A percentile compares a stretch with the other conserved stretches of the same genome.
phyloP scores from a whole-genome alignment of 2,329 filamentous ascomycete genomes.

The Monosporascus sp. region DNA sequence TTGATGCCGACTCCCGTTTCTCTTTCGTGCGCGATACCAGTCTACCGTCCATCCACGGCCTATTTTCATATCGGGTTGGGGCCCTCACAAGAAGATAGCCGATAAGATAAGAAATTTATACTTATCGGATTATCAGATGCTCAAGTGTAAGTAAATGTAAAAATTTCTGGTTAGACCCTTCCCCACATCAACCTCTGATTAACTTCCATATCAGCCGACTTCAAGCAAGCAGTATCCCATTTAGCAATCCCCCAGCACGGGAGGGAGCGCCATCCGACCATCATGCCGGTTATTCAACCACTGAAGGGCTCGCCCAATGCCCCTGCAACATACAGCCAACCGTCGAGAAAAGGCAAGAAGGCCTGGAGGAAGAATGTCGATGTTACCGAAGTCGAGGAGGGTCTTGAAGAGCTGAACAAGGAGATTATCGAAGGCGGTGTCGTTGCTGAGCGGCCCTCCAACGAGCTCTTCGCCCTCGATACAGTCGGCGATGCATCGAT shows the following conservation, averaged over 20 bases:
- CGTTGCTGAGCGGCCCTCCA: constrained; percentile 73
- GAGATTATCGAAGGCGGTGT: constrained; percentile 90
- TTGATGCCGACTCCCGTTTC: no score
- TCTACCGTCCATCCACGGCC: no score
- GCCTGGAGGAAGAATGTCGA: constrained; percentile 99
- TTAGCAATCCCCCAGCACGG: background rate
- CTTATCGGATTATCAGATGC: no score
- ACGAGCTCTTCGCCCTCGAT: constrained; percentile 82
- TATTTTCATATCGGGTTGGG: no score
- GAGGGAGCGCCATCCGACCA: constrained; percentile 3
- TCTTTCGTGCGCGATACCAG: no score
- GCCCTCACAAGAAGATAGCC: no score
- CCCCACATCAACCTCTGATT: no score
- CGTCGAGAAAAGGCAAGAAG: constrained; percentile 95
- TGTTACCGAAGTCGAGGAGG: constrained; percentile 76
- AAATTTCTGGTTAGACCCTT: no score
- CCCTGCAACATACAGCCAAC: constrained; percentile 78
- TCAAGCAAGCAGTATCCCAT: background rate
- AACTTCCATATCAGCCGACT: no score
- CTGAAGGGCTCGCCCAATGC: constrained; percentile 49
- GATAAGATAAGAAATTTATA: no score
- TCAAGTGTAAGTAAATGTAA: no score
- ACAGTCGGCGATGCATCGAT: constrained; percentile 64
- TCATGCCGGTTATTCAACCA: constrained; percentile 50
- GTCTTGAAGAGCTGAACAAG: constrained; percentile 77